Percentiles rank a stretch among this genome's conserved stretches.
Evolutionary conservation across 176 grass and related monocot species (phyloP).

Genomic region (Bromus sterilis): DNA sequence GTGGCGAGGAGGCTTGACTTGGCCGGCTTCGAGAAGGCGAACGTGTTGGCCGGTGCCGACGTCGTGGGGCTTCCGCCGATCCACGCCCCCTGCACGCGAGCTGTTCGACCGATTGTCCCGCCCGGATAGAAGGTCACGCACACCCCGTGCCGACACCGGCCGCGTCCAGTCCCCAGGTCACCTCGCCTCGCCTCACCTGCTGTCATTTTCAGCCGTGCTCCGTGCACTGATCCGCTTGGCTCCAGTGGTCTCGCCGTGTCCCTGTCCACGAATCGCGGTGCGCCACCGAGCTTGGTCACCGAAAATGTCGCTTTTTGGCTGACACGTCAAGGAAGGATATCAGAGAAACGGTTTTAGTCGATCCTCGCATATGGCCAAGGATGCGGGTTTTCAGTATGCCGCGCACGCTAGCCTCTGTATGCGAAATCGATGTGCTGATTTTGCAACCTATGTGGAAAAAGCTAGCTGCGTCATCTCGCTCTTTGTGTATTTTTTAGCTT

Average conservation of each 20-base stretch:
- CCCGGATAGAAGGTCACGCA: background rate
- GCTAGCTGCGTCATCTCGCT: too few species aligned
- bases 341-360: background rate
- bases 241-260: background rate
- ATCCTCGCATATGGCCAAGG: background rate
- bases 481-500: too few species aligned
- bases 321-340: background rate
- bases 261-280: background rate
- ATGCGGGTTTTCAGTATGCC: background rate
- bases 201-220: background rate
- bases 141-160: background rate
- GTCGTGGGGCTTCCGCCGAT: background rate
- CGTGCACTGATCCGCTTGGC: background rate
- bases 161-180: background rate
- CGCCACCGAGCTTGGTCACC: background rate
- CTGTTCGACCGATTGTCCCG: background rate
- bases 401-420: too few species aligned
- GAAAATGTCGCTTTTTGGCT: background rate
- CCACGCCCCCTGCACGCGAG: background rate
- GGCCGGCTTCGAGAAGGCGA: slow-evolving; percentile 8
- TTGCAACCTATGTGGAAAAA: background rate
- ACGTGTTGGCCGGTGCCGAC: background rate
- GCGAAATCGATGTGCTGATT: too few species aligned
- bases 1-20: background rate
- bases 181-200: background rate